Percentiles rank a stretch among this genome's conserved stretches.
phyloP scores from a whole-genome alignment of 192 early-diverging fungal genomes.

The Umbelopsis isabellina region DNA sequence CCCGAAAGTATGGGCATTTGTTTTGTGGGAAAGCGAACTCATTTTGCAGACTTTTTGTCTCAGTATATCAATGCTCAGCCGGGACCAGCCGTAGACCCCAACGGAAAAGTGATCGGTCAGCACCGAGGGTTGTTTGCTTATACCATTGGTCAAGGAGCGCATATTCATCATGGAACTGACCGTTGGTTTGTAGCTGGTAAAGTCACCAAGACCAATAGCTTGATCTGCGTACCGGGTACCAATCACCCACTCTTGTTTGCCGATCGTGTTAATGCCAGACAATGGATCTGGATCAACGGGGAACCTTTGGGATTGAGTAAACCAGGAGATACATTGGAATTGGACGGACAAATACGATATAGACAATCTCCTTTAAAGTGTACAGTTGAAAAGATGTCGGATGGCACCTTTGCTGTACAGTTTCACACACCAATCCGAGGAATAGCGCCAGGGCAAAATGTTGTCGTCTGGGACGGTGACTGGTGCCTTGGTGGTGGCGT shows the following conservation, averaged over 20 bases:
- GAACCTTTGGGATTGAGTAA: constrained; percentile 15
- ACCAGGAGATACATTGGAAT: constrained; percentile 13
- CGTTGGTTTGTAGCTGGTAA: constrained; percentile 80
- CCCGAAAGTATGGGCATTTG: constrained; percentile 96
- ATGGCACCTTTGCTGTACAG: constrained; percentile 26
- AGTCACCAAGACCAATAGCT: constrained; percentile 59
- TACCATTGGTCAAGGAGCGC: constrained; percentile 82
- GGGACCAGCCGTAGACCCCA: constrained; percentile 34
- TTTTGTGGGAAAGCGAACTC: constrained; percentile 83
- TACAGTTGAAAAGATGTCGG: constrained; percentile 25
- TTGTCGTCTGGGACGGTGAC: constrained; percentile 47
- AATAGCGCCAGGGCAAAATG: constrained; percentile 47
- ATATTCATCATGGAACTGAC: constrained; percentile 60
- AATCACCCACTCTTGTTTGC: constrained; percentile 22
- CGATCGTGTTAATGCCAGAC: constrained; percentile 31
- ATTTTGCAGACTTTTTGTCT: constrained; percentile 72
- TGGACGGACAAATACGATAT: constrained; percentile 60
- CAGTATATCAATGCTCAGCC: constrained; percentile 37
- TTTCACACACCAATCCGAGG: constrained; percentile 44
- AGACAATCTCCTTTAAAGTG: constrained; percentile 56
- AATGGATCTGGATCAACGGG: constrained; percentile 53
- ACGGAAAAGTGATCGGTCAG: constrained; percentile 41
- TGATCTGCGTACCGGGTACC: constrained; percentile 63
- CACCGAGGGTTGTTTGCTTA: constrained; percentile 73
- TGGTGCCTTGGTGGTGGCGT: constrained; percentile 52